Base-by-base conservation (phyloP, 1,284 basidiomycete genomes). In the Sparassis latifolia region DNA sequence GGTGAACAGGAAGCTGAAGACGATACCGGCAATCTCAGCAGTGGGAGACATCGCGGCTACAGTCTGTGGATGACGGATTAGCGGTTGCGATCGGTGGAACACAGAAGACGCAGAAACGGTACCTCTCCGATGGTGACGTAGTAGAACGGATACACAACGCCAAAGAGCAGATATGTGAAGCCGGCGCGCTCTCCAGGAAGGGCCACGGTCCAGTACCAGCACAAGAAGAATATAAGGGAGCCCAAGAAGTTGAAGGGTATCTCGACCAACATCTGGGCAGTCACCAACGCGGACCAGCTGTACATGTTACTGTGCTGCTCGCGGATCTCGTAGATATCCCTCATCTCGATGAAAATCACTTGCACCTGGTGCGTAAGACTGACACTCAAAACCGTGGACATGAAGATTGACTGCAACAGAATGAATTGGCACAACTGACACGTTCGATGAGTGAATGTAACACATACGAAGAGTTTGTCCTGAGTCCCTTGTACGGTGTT, bases 261-360 rank as follows among this genome's bases (percentile, higher is more conserved):
- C 55, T 85, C 84, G 29, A 78, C 75, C 2, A 83, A 58, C 51
- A 87, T 73, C 55, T 86, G 84, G 0, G 82, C 72, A 0, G 80
- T 74, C 43, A 84, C 63, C 43, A 93, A 77, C 1, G 87, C 81
- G 4, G 82, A 74, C 92, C 92, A 95, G 45, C 80, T 81, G 71
- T 93, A 95, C 62, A 89, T 89, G 61, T 86, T 79, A 56, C 84
- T 86, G 4, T 81, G 80, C 2, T 78, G 73, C 65, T 86, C 84
- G 46, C 84, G 76, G 38, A 78, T 72, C 58, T 85, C 81, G 68
- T 80, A 88, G 39, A 86, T 72, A 45, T 74, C 68, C 37, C 81
- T 73, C 64, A 72, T 74, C 45, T 69, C 64, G 50, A 82, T 72
- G 66, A 76, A 82, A 3, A 74, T 71, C 7, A 76, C 73, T 54